Base-by-base conservation (phyloP, 805 yeast species). In the Saccharomycodes ludwigii region DNA sequence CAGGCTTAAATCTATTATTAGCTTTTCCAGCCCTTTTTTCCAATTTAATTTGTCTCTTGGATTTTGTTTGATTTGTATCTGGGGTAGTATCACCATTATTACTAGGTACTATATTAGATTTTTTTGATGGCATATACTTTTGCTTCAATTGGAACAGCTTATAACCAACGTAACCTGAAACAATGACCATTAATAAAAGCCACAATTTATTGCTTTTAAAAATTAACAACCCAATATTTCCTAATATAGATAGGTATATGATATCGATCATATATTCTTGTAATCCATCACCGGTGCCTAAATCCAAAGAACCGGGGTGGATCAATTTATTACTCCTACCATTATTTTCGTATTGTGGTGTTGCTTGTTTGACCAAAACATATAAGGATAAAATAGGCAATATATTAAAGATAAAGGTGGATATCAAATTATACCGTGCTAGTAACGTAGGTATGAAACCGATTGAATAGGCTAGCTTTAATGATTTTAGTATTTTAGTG, bases 191-290 rank as follows among this genome's bases (percentile, higher is more conserved):
- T 15, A 42, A 23, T 2, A 47, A n/a, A 40, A 59, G 58, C 72
- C 72, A 72, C 6, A 66, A 54, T 33, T 60, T 60, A 38, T 59
- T 63, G 10, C 68, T 51, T 20, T 68, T 68, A 37, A 68, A 58
- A 3, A 65, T 10, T 8, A 66, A 42, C 48, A 59, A 58, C 12
- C 71, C 56, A 1, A 65, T 26, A 37, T 71, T 66, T 17, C 68
- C 56, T n/a, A 63, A 38, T 50, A 71, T 54, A 6, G 76, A 68
- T 30, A 71, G 39, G 46, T 73, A 73, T 26, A 72, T 53, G 22
- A 68, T 40, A 43, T 73, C 80, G 39, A 71, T 69, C 49, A 71
- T 49, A 46, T 68, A 70, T 46, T 71, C 76, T 22, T 61, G 63
- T 9, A 71, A 47, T 0, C 76, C 76, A 9, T 58, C 58, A 8